Percentiles rank a stretch among this genome's conserved stretches.
Evolutionary conservation across 495 filamentous ascomycete genomes (phyloP).

Genomic region (Penicillium steckii): DNA sequence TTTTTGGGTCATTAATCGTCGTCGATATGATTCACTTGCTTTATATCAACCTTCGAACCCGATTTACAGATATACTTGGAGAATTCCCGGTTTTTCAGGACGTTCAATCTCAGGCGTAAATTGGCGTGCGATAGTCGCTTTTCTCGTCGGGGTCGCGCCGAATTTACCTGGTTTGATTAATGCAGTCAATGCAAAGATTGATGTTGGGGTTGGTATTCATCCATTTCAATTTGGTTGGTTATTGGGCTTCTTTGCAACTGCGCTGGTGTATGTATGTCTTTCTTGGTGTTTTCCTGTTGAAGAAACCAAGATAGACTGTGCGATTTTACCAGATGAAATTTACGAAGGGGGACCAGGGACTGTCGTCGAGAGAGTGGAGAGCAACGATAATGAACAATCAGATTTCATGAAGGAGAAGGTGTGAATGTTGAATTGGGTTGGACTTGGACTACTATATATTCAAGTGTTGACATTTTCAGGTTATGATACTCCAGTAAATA

Average conservation of each 20-base stretch:
- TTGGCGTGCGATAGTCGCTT: constrained; percentile 63
- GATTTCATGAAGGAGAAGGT: constrained; percentile 3
- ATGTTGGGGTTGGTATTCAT: constrained; percentile 46
- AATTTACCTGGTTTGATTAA: constrained; percentile 59
- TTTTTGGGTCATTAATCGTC: constrained; percentile 64
- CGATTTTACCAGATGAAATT: constrained; percentile 50
- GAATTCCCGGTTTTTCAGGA: constrained; percentile 6
- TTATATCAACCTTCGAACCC: constrained; percentile 40
- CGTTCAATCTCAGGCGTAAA: constrained; percentile 48
- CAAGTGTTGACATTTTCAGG: too few relatives aligned
- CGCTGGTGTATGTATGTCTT: constrained; percentile 45
- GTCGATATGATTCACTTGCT: constrained; percentile 57
- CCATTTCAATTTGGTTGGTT: constrained; percentile 59
- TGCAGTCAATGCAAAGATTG: constrained; percentile 43
- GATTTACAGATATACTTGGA: constrained; percentile 54
- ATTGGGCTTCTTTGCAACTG: constrained; percentile 49
- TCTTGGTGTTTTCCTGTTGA: constrained; percentile 34
- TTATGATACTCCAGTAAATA: too few relatives aligned
- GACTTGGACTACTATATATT: too few relatives aligned
- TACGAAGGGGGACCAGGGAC: constrained; percentile 37
- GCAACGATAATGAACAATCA: constrained; percentile 14
- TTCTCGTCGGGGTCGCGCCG: constrained; percentile 61
- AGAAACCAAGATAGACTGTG: constrained; percentile 39
- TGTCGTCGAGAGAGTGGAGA: constrained; percentile 29
- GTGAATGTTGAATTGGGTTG: too few relatives aligned